phyloP scores from a whole-genome alignment of 352 stramenopile species.

The Globisporangium lucens region DNA sequence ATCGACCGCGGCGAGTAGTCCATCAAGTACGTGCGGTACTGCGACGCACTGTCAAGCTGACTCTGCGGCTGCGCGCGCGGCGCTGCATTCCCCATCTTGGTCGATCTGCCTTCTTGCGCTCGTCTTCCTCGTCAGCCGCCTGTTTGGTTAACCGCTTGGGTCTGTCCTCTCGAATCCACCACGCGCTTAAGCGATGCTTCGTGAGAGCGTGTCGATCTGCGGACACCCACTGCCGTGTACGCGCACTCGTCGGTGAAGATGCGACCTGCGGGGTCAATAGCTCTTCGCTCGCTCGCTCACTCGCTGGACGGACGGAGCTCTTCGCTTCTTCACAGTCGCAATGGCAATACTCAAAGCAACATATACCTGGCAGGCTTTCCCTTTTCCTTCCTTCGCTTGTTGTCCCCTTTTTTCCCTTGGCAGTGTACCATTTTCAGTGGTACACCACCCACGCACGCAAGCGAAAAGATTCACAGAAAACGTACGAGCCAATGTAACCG shows the following conservation, averaged over 20 bases:
- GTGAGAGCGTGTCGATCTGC: neutral
- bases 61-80: constrained; percentile 73
- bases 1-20: constrained; percentile 79
- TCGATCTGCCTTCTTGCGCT: neutral
- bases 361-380: constrained; percentile 1
- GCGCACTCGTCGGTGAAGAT: neutral
- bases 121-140: neutral
- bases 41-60: constrained; percentile 77
- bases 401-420: neutral
- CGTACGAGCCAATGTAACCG: neutral
- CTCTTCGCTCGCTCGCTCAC: neutral
- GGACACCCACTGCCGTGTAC: neutral
- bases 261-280: neutral
- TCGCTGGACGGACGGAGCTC: neutral
- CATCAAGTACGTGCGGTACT: constrained; percentile 87
- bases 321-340: constrained; percentile 8
- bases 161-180: neutral
- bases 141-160: no score
- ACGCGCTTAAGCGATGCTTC: neutral
- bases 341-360: neutral
- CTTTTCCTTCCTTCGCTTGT: neutral
- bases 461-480: neutral
- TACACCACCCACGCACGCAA: neutral
- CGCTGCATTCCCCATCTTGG: constrained; percentile 78
- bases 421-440: neutral